Evolutionary conservation across 1,284 basidiomycete species (phyloP), one percentile per base, ranked within the genome.

Genomic region (Flammula alnicola): DNA sequence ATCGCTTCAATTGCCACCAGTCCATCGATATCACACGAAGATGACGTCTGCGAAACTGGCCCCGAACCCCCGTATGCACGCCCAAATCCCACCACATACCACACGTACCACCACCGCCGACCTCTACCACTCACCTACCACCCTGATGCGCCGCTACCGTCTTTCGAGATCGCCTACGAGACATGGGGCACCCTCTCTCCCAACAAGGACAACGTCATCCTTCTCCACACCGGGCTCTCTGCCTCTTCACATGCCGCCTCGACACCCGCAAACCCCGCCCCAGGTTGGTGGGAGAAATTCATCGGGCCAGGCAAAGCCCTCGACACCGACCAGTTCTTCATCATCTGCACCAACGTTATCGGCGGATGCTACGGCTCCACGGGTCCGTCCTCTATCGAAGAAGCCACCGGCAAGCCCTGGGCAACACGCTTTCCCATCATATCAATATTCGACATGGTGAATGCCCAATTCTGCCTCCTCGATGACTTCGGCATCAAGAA

Each of bases 231-330:
- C 0, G 96, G 96, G 19, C 79, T 99, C 2, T 95, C 91, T 2
- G 96, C 96, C 0, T 95, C 92, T 2, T 97, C 94, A 0, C 96
- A 99, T 72, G 96, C 97, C 1, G 95, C 95, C 0, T 90, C 90
- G 9, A 91, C 91, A 0, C 67, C 78, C 2, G 71, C 79, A 9
- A 98, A 97, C 58, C 84, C 92, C 0, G 74, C 91, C 0, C 81
- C 86, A 17, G 96, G 97, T 4, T 99, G 96, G 97, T 99, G 96
- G 96, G 91, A 99, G 71, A 90, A 91, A 61, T 99, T 98, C 71
- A 94, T 99, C 54, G 96, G 97, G 0, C 95, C 95, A 1, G 93
- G 93, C 51, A 92, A 89, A 63, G 85, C 95, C 3, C 78, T 99
- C 27, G 97, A 99, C 74, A 98, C 96, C 3, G 79, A 95, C 65